Evolutionary conservation across 257 asterid species (phyloP), one percentile per base, ranked within the genome.

Genomic region (Striga asiatica): DNA sequence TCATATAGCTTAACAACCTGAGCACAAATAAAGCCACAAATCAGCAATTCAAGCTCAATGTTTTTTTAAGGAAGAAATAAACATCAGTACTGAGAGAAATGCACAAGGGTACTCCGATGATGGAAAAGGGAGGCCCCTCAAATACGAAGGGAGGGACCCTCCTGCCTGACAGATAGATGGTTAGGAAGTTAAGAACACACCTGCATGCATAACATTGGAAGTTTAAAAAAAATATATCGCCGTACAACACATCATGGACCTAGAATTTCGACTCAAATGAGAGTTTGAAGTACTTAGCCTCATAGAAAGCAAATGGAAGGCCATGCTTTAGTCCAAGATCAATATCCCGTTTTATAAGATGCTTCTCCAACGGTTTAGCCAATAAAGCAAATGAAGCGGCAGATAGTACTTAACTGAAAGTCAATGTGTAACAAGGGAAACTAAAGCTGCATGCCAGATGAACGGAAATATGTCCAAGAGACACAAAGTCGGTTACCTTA

Each of bases 261-360:
- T 81, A 83, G 93, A 81, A 87, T 68, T 70, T 84, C 73, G 88
- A 92, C 93, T 84, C 97, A 92, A 85, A 81, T 86, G 94, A 84
- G 81, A 72, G 88, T 66, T 82, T 82, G 83, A 88, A 84, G 93
- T 82, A 88, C 99, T 92, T 88, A 84, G 94, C 99, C 99, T 83
- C 72, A 81, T 66, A 71, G 88, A 84, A 85, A 88, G 83, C 86
- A 84, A 81, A 86, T 74, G 74, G 94, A 82, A 82, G 94, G 86
- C 72, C 95, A 81, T 79, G 99, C 97, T 73, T 84, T 82, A 82
- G 94, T 69, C 94, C 96, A 82, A 81, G 99, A 84, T 88, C 99
- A 92, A 79, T 81, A 80, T 70, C 94, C 89, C 82, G 77, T 92
- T 81, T 74, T 75, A 74, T 73, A 78, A 84, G 95, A 79, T 73